phyloP scores from a whole-genome alignment of 805 yeast species.

The Saccharomycopsis vini region DNA sequence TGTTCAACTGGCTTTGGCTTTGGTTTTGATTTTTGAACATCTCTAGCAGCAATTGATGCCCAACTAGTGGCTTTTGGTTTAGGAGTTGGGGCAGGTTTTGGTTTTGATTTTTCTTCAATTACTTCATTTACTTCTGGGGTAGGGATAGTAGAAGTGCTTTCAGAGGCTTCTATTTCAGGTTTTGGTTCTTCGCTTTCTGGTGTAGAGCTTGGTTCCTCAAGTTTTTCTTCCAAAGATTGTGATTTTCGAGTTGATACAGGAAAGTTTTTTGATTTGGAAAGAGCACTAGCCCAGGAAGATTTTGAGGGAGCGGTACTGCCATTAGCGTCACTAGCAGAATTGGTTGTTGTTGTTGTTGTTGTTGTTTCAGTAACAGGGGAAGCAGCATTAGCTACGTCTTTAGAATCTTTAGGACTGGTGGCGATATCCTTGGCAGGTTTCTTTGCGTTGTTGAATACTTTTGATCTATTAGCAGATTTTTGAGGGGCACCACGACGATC shows the following conservation, averaged over 20 bases:
- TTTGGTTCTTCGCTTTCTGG: conserved; percentile 20
- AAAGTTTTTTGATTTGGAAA: conserved; percentile 21
- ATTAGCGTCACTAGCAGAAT: conserved; percentile 21
- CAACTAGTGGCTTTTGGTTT: conserved; percentile 38
- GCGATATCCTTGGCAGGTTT: conserved; percentile 12
- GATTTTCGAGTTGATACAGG: conserved; percentile 8
- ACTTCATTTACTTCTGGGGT: conserved; percentile 16
- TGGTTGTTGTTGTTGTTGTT: conserved; percentile 23
- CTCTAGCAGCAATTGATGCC: conserved; percentile 59
- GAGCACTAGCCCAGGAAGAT: conserved; percentile 32
- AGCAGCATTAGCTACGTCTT: conserved; percentile 22
- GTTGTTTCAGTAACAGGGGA: conserved; percentile 23
- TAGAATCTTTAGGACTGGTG: conserved; percentile 9
- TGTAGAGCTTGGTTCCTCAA: conserved; percentile 16
- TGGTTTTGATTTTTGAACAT: conserved; percentile 8
- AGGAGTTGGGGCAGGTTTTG: conserved; percentile 22
- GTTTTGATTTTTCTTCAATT: conserved; percentile 12
- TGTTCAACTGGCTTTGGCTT: conserved; percentile 11
- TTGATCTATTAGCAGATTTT: conserved; percentile 14
- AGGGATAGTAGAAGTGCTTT: conserved; percentile 18
- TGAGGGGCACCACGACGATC: background rate
- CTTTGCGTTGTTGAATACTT: conserved; percentile 10
- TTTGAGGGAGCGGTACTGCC: conserved; percentile 10
- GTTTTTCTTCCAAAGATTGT: conserved; percentile 13
- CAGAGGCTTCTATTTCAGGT: conserved; percentile 1